These are phyloP conservation scores for Dactylis glomerata DNA, from an alignment of 176 grass and related monocot genomes.

Conservation along the genomic window DNA sequence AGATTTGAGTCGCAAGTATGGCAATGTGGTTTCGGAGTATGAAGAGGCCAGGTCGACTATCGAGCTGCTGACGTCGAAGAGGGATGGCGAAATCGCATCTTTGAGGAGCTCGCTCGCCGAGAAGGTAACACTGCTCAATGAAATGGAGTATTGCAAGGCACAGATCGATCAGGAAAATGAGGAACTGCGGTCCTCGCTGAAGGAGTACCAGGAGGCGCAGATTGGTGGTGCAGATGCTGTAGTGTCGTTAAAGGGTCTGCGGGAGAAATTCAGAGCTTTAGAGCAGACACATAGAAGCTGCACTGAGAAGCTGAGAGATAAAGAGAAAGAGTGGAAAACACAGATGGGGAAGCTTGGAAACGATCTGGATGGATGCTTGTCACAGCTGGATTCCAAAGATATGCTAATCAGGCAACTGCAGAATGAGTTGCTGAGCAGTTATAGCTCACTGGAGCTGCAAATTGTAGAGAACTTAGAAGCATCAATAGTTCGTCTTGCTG, in stretches of 20 bases:
- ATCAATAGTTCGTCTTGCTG: conserved; percentile 13
- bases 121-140: conserved; percentile 66
- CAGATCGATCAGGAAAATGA: conserved; percentile 63
- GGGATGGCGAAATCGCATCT: conserved; percentile 61
- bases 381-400: conserved; percentile 47
- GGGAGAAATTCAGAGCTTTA: conserved; percentile 61
- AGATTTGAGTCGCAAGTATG: conserved; percentile 45
- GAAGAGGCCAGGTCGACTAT: conserved; percentile 62
- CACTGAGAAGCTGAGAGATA: conserved; percentile 55
- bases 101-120: conserved; percentile 68
- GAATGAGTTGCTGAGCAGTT: conserved; percentile 49
- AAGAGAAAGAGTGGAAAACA: conserved; percentile 50
- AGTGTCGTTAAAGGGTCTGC: conserved; percentile 37
- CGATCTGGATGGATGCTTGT: conserved; percentile 53
- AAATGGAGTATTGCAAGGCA: conserved; percentile 57
- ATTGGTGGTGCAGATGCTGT: conserved; percentile 45
- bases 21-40: conserved; percentile 57
- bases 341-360: conserved; percentile 55
- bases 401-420: conserved; percentile 36
- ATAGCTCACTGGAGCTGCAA: conserved; percentile 39
- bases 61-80: conserved; percentile 47
- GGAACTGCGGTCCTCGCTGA: conserved; percentile 50
- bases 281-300: conserved; percentile 64
- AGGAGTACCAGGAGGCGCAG: conserved; percentile 72
- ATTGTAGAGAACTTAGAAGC: conserved; percentile 49